A percentile compares a stretch with the other conserved stretches of the same genome.
These are phyloP conservation scores for Mortierella sp. DNA, from an alignment of 371 early-diverging fungal genomes.

Conservation along the genomic window DNA sequence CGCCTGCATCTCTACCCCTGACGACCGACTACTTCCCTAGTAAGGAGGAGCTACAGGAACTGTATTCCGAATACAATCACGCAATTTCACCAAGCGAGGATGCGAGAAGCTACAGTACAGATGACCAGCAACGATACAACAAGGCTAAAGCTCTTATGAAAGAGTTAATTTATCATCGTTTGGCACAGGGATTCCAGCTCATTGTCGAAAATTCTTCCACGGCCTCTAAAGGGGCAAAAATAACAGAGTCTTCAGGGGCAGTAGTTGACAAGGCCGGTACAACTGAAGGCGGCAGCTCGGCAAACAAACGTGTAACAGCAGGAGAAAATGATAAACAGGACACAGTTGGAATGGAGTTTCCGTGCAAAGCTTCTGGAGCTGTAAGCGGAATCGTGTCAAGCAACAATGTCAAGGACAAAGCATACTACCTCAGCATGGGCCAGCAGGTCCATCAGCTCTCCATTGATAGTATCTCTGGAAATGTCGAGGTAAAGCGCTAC, in stretches of 20 bases:
- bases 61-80: slow-evolving; percentile 87
- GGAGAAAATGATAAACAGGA: slow-evolving; percentile 5
- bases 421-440: slow-evolving; percentile 85
- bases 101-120: slow-evolving; percentile 47
- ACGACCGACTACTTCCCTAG: slow-evolving; percentile 93
- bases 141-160: slow-evolving; percentile 78
- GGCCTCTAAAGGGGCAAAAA: slow-evolving; percentile 16
- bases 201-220: slow-evolving; percentile 63
- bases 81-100: slow-evolving; percentile 83
- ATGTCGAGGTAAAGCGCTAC: slow-evolving; percentile 92
- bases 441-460: slow-evolving; percentile 86
- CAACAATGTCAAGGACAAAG: slow-evolving; percentile 34
- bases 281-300: neutral
- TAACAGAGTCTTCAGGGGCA: slow-evolving; percentile 5
- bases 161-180: slow-evolving; percentile 90
- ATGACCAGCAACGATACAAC: slow-evolving; percentile 16
- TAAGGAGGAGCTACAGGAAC: slow-evolving; percentile 74
- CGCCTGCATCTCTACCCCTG: slow-evolving; percentile 95
- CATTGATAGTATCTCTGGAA: slow-evolving; percentile 78
- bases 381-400: slow-evolving; percentile 8
- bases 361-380: slow-evolving; percentile 27
- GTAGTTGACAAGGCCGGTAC: slow-evolving; percentile 13
- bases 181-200: slow-evolving; percentile 96
- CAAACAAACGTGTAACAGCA: neutral
- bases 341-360: slow-evolving; percentile 31